phyloP scores from a whole-genome alignment of 805 yeast genomes.

The Yarrowia divulgata region DNA sequence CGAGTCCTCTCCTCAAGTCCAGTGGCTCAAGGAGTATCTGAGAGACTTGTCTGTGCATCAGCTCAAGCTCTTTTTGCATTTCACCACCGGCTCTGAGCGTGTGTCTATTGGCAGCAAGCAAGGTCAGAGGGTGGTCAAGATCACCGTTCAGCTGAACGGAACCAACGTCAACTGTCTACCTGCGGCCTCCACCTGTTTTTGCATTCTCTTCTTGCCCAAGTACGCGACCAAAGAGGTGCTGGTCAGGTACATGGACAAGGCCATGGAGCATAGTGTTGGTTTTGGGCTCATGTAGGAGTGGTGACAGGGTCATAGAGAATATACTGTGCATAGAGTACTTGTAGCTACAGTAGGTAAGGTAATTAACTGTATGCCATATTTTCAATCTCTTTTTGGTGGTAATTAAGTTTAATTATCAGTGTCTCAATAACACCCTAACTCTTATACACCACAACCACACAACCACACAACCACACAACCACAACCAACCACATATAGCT shows the following conservation, averaged over 20 bases:
- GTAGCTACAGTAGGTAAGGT: no score
- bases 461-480: background rate
- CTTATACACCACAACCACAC: background rate
- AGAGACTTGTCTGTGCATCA: slow-evolving; percentile 53
- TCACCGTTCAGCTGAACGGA: slow-evolving; percentile 57
- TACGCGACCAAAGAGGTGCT: slow-evolving; percentile 51
- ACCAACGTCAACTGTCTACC: slow-evolving; percentile 54
- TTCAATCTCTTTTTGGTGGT: no score
- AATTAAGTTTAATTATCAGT: no score
- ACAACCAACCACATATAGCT: background rate
- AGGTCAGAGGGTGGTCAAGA: slow-evolving; percentile 55
- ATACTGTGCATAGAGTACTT: no score
- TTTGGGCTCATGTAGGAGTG: slow-evolving; percentile 45
- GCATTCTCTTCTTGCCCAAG: slow-evolving; percentile 57
- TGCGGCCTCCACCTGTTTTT: slow-evolving; percentile 61
- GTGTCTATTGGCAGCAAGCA: slow-evolving; percentile 54
- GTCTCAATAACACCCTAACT: background rate
- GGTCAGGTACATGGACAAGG: slow-evolving; percentile 43
- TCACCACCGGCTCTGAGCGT: slow-evolving; percentile 59
- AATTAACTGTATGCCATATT: no score
- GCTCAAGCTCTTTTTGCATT: slow-evolving; percentile 54
- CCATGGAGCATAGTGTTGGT: slow-evolving; percentile 48
- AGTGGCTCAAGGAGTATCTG: slow-evolving; percentile 58
- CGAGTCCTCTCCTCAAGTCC: slow-evolving; percentile 52
- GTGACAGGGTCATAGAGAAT: no score